phyloP scores from a whole-genome alignment of 306 rosid genomes.

The Rosa chinensis region DNA sequence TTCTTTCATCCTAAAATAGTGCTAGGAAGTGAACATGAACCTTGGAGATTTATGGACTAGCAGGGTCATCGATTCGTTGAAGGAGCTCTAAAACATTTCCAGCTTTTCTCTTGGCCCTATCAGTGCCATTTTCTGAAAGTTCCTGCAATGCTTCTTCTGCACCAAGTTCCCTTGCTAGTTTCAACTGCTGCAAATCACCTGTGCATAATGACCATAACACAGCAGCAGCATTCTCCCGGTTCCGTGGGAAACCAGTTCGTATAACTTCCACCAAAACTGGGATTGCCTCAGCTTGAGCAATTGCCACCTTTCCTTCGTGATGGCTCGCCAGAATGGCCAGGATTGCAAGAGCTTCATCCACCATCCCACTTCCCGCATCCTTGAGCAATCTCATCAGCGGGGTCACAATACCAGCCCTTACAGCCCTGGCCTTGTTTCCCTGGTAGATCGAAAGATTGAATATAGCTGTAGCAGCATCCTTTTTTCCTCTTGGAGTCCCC shows the following conservation, averaged over 20 bases:
- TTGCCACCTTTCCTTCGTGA: slow-evolving; percentile 75
- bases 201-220: slow-evolving; percentile 87
- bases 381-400: slow-evolving; percentile 73
- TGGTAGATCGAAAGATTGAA: slow-evolving; percentile 91
- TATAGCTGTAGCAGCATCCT: slow-evolving; percentile 98
- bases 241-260: slow-evolving; percentile 90
- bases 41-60: slow-evolving; percentile 21
- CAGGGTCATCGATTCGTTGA: slow-evolving; percentile 51
- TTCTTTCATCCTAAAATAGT: neutral
- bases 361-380: slow-evolving; percentile 97
- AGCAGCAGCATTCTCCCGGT: slow-evolving; percentile 88
- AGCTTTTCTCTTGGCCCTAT: slow-evolving; percentile 96
- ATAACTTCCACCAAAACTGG: slow-evolving; percentile 73
- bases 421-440: slow-evolving; percentile 96
- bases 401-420: slow-evolving; percentile 80
- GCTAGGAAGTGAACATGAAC: slow-evolving; percentile 14
- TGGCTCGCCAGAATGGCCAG: slow-evolving; percentile 89
- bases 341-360: slow-evolving; percentile 93
- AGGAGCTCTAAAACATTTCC: slow-evolving; percentile 65
- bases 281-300: slow-evolving; percentile 69
- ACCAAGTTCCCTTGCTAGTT: slow-evolving; percentile 74
- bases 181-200: slow-evolving; percentile 60
- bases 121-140: slow-evolving; percentile 88
- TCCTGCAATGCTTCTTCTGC: slow-evolving; percentile 77
- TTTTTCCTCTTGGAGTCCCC: slow-evolving; percentile 97